Percentiles rank a stretch among this genome's conserved stretches.
phyloP scores from a whole-genome alignment of 139 green algal species.

The Gonium pectorale region DNA sequence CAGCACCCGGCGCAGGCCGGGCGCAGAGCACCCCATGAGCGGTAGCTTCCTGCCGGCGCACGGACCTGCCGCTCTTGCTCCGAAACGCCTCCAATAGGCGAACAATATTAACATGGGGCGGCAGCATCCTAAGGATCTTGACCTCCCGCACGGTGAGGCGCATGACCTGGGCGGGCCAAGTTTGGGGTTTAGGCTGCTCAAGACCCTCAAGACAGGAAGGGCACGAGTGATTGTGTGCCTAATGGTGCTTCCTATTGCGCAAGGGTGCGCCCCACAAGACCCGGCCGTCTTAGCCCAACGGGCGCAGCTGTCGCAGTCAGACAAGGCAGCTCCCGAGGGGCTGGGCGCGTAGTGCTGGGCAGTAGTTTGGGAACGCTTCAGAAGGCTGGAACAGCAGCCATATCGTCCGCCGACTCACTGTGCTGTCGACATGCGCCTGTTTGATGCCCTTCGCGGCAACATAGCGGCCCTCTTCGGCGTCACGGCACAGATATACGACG shows the following conservation, averaged over 20 bases:
- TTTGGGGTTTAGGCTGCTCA: no score
- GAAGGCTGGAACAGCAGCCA: neutral
- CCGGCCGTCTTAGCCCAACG: no score
- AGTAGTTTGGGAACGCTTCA: no score
- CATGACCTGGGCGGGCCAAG: no score
- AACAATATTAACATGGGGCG: constrained; percentile 14
- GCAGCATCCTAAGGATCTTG: constrained; percentile 10
- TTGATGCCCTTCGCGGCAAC: constrained; percentile 17
- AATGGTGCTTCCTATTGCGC: no score
- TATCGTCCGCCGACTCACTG: neutral
- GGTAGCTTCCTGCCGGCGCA: no score
- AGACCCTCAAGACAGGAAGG: no score
- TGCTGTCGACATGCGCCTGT: neutral
- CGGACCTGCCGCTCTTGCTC: constrained; percentile 28
- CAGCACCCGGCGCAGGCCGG: neutral
- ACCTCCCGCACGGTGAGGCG: constrained; percentile 14
- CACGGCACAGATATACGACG: constrained; percentile 13
- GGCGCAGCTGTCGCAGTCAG: no score
- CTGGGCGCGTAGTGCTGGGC: no score
- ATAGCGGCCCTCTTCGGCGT: neutral
- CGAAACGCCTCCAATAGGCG: constrained; percentile 16
- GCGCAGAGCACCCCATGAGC: no score
- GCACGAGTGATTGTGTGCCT: neutral
- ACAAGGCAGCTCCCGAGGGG: no score
- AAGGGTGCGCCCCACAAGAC: no score